phyloP scores from a whole-genome alignment of 1,284 basidiomycete species.

The Heterobasidion parviporum region DNA sequence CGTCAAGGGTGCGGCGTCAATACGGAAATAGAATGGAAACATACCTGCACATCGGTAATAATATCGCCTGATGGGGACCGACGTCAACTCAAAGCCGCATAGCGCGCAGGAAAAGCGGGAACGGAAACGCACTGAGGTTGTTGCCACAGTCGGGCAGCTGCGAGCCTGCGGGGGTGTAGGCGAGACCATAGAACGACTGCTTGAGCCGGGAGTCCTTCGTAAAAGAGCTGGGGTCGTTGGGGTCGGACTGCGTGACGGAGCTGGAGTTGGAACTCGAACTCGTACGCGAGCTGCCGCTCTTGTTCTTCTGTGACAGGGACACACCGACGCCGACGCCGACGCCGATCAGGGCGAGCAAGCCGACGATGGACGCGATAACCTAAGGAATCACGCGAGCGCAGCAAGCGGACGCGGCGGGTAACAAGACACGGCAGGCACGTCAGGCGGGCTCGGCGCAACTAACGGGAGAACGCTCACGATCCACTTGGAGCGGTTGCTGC shows the following conservation, averaged over 20 bases:
- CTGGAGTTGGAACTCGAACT: conserved; percentile 14
- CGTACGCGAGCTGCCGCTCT: conserved; percentile 13
- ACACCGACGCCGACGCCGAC: conserved; percentile 49
- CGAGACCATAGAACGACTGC: conserved; percentile 64
- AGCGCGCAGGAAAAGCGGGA: not conserved
- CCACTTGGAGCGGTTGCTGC: conserved; percentile 24
- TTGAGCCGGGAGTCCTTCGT: conserved; percentile 51
- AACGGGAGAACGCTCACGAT: conserved; percentile 17
- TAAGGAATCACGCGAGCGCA: not conserved
- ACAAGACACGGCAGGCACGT: not conserved
- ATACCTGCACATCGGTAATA: conserved; percentile 44
- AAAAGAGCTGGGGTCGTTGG: conserved; percentile 59
- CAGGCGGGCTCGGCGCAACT: too few relatives aligned
- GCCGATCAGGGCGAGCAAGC: conserved; percentile 33
- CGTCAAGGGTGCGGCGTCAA: not conserved
- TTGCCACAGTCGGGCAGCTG: conserved; percentile 44
- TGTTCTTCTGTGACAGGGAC: conserved; percentile 36
- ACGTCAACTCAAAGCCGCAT: not conserved
- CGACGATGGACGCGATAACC: conserved; percentile 39
- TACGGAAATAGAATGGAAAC: not conserved
- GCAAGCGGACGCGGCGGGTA: not conserved
- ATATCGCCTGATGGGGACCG: conserved; percentile 23
- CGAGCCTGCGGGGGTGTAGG: conserved; percentile 60
- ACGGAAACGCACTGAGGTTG: conserved; percentile 28
- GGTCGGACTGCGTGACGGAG: conserved; percentile 40